Conservation (phyloP, 257 asterid species). For the Cordia subcordata region DNA sequence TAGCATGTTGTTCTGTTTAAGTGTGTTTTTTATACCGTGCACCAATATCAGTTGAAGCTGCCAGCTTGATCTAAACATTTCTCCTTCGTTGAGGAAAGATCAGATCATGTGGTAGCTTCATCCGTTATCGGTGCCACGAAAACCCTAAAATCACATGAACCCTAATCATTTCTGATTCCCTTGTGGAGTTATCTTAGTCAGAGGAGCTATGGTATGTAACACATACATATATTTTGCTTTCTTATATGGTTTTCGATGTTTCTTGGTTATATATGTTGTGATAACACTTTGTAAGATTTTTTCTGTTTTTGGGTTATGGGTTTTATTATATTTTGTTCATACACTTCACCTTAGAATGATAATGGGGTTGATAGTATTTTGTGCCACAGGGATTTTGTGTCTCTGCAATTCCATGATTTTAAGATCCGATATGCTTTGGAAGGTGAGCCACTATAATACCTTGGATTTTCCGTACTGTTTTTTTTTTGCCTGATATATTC, state of each 20-base stretch:
- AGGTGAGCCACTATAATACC: conserved; percentile 7
- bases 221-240: not conserved
- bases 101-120: conserved; percentile 62
- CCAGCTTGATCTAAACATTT: conserved; percentile 33
- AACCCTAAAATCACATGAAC: conserved; percentile 15
- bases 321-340: too few species aligned
- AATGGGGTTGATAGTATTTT: not conserved
- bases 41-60: conserved; percentile 28
- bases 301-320: not conserved
- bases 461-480: conserved; percentile 5
- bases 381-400: conserved; percentile 2
- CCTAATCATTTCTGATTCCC: conserved; percentile 5
- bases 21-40: conserved; percentile 20
- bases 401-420: conserved; percentile 10
- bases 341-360: not conserved
- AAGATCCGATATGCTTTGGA: conserved; percentile 16
- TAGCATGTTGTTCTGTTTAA: not conserved
- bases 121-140: conserved; percentile 40
- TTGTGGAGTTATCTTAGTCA: not conserved
- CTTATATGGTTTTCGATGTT: too few species aligned
- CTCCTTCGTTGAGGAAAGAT: conserved; percentile 23
- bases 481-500: too few species aligned
- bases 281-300: not conserved
- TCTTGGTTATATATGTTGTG: too few species aligned
- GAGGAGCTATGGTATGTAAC: not conserved